These are phyloP conservation scores for Mycena indigotica DNA, from an alignment of 768 basidiomycete species.

Conservation along the genomic window DNA sequence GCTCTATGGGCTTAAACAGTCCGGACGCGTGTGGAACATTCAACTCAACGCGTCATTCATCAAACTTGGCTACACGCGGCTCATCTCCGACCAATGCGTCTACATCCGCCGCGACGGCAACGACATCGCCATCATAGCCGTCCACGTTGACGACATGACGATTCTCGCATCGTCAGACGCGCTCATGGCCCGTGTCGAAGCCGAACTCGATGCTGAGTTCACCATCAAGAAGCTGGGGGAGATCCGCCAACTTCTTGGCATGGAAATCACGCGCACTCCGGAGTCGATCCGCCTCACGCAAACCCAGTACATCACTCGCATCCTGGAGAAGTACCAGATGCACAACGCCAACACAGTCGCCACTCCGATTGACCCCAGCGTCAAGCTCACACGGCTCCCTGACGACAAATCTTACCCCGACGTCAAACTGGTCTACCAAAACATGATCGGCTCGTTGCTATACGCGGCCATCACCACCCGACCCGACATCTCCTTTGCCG, in stretches of 20 bases:
- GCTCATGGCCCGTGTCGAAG: slow-evolving; percentile 2
- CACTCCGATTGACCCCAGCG: slow-evolving; percentile 15
- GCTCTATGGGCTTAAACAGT: slow-evolving; percentile 32
- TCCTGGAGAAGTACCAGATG: slow-evolving; percentile 20
- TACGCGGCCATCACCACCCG: slow-evolving; percentile 33
- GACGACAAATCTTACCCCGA: slow-evolving; percentile 10
- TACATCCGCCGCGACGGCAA: slow-evolving; percentile 14
- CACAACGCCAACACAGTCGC: slow-evolving; percentile 5
- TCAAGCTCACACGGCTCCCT: slow-evolving; percentile 7
- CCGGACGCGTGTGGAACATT: slow-evolving; percentile 31
- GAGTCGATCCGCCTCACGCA: slow-evolving; percentile 25
- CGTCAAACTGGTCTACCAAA: slow-evolving; percentile 24
- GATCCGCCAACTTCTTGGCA: slow-evolving; percentile 25
- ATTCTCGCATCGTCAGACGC: slow-evolving; percentile 16
- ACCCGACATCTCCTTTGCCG: slow-evolving; percentile 36
- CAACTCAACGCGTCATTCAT: slow-evolving; percentile 20
- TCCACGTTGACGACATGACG: slow-evolving; percentile 31
- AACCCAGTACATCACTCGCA: slow-evolving; percentile 16
- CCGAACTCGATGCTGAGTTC: slow-evolving; percentile 20
- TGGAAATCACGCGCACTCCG: slow-evolving; percentile 23
- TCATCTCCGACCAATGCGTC: slow-evolving; percentile 17
- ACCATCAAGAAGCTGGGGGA: slow-evolving; percentile 22
- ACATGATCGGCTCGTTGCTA: slow-evolving; percentile 32
- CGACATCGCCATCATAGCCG: slow-evolving; percentile 9
- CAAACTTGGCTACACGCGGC: slow-evolving; percentile 13